Evolutionary conservation across 805 yeast species (phyloP), one percentile per base, ranked within the genome.

Genomic region (Dipodascopsis tothii): DNA sequence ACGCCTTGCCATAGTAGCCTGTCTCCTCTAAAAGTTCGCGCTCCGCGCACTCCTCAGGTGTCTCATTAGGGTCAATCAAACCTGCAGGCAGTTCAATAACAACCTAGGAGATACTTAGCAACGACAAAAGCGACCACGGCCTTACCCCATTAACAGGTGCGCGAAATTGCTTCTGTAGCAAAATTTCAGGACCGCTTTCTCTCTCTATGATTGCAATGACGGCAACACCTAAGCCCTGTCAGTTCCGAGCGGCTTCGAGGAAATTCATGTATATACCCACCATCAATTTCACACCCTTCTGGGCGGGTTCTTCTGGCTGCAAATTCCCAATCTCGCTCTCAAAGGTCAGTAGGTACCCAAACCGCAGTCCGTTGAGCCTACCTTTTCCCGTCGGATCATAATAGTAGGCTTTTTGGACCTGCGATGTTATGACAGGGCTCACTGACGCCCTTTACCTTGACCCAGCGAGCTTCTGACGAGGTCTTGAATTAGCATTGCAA

Each of bases 41-140:
- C 41, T 80, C 69, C 0, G 98, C 97, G 32, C 96, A 86, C 3
- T 74, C 64, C 52, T 79, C 87, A 21, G 85, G 63, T 1, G 80
- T 61, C 61, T 92, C 97, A 41, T 76, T 73, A 1, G 88, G 85
- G 61, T 90, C 98, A 34, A 92, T 74, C 50, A 90, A 69, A 0
- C 98, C 98, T 0, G 98, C 98, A 1, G 98, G 98, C 60, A 88
- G 73, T 63, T 90, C 98, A 50, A 90, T 78, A 58, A 49, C 53
- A 16, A 49, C 43, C 52, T 48, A 27, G n/a, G n/a, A n/a, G n/a
- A n/a, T n/a, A n/a, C n/a, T n/a, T n/a, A n/a, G n/a, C n/a, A 11
- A 14, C n/a, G 18, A 5, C 46, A 40, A 16, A 18, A 11, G 18
- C 22, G 18, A 21, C 22, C 33, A 14, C 14, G 14, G 14, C 36